These are phyloP conservation scores for Pharus latifolius DNA, from an alignment of 176 grass and related monocot genomes.

Conservation along the genomic window DNA sequence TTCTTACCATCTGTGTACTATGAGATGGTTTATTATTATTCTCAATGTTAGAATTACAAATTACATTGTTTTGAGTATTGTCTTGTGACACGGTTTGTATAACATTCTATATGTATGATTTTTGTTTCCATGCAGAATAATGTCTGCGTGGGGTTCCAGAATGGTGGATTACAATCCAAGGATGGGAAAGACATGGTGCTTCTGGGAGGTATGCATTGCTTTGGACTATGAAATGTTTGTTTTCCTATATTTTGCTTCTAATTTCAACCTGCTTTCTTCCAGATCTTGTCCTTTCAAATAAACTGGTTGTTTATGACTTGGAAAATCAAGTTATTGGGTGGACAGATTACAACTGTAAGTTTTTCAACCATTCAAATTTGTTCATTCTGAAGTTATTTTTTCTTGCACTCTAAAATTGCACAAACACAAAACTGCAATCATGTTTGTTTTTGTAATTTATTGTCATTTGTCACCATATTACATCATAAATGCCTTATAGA, in stretches of 20 bases:
- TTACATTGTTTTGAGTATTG: not conserved
- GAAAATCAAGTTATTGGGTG: slow-evolving; percentile 93
- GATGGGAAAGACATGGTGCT: slow-evolving; percentile 92
- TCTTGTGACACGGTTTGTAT: not conserved
- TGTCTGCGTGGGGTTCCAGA: slow-evolving; percentile 78
- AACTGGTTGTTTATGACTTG: slow-evolving; percentile 86
- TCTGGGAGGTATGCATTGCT: slow-evolving; percentile 61
- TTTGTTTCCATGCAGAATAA: slow-evolving; percentile 21
- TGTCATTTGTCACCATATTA: too few species aligned
- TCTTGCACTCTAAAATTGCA: too few species aligned
- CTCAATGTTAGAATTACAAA: not conserved
- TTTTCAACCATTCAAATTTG: not conserved
- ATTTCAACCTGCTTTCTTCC: slow-evolving; percentile 12
- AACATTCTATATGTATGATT: not conserved
- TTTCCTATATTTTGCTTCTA: slow-evolving; percentile 7
- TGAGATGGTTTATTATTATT: not conserved
- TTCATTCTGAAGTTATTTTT: not conserved
- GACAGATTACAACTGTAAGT: slow-evolving; percentile 94
- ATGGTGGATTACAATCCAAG: slow-evolving; percentile 73
- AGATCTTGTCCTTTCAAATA: slow-evolving; percentile 92
- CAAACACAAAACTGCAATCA: not conserved
- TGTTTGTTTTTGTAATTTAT: not conserved
- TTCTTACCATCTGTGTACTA: not conserved
- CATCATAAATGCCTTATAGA: too few species aligned
- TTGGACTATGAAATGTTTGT: slow-evolving; percentile 1